Evolutionary conservation across 192 early-diverging fungal species (phyloP).

Genomic region (Coemansia sp.): DNA sequence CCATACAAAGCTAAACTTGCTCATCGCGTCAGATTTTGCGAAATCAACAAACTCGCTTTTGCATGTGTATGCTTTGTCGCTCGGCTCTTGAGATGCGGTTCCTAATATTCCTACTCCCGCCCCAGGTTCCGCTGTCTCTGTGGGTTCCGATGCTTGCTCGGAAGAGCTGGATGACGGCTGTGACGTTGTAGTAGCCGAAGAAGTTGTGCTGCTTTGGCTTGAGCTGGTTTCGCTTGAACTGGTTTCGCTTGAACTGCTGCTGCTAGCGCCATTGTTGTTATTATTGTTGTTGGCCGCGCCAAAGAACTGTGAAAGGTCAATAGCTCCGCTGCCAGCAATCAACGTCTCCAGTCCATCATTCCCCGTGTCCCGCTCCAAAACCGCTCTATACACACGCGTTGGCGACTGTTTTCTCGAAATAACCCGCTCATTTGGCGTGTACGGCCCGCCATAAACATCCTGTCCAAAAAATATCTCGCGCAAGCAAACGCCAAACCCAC

Average conservation of each 20-base stretch:
- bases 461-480: constrained; percentile 34
- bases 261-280: neutral
- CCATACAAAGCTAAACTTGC: constrained; percentile 44
- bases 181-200: neutral
- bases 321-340: constrained; percentile 29
- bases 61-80: constrained; percentile 20
- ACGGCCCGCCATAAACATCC: constrained; percentile 20
- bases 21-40: constrained; percentile 25
- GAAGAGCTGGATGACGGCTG: neutral
- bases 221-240: neutral
- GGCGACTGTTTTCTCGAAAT: neutral
- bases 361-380: constrained; percentile 12
- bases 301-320: constrained; percentile 26
- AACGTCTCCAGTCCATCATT: constrained; percentile 23
- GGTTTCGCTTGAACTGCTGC: neutral
- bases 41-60: constrained; percentile 38
- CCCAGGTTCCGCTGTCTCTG: neutral
- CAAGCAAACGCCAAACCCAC: constrained; percentile 25
- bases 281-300: constrained; percentile 2
- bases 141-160: neutral
- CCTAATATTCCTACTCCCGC: neutral
- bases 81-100: constrained; percentile 21
- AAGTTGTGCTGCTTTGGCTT: neutral
- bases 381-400: neutral
- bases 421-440: constrained; percentile 21